These are phyloP conservation scores for Neurospora sp. DNA, from an alignment of 495 filamentous ascomycete genomes.

Conservation along the genomic window DNA sequence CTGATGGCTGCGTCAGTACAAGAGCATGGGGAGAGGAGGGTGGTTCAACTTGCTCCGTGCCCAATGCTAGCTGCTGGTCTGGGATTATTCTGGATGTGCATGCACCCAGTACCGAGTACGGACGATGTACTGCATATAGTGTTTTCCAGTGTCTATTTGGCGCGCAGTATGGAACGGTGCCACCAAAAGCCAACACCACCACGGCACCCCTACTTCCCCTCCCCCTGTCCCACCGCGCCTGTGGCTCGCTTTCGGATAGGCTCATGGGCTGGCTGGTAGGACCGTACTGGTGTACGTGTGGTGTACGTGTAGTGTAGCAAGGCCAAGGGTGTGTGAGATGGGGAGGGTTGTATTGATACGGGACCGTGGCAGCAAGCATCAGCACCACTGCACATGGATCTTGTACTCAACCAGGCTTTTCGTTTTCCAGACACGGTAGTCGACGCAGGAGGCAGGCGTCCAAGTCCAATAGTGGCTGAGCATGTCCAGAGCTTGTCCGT, in stretches of 20 bases:
- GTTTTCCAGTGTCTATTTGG: neutral
- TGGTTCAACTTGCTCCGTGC: neutral
- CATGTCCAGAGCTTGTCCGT: neutral
- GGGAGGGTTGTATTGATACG: neutral
- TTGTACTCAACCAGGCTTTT: neutral
- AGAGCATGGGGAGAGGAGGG: neutral
- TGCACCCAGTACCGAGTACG: neutral
- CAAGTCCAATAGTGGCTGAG: neutral
- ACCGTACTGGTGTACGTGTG: neutral
- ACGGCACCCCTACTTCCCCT: neutral
- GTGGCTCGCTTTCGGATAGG: neutral
- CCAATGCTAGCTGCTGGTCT: neutral
- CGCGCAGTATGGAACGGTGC: neutral
- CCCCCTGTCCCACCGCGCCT: neutral
- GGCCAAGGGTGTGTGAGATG: neutral
- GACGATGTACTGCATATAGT: neutral
- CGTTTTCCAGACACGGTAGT: neutral
- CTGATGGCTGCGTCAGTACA: neutral
- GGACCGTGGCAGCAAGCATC: neutral
- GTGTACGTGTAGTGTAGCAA: neutral
- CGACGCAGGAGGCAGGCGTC: neutral
- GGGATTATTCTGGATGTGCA: neutral
- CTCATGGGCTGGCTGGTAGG: neutral
- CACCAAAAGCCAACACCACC: neutral
- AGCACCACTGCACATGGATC: neutral